phyloP scores from a whole-genome alignment of 2,329 filamentous ascomycete genomes.

The Aureobasidium pullulans region DNA sequence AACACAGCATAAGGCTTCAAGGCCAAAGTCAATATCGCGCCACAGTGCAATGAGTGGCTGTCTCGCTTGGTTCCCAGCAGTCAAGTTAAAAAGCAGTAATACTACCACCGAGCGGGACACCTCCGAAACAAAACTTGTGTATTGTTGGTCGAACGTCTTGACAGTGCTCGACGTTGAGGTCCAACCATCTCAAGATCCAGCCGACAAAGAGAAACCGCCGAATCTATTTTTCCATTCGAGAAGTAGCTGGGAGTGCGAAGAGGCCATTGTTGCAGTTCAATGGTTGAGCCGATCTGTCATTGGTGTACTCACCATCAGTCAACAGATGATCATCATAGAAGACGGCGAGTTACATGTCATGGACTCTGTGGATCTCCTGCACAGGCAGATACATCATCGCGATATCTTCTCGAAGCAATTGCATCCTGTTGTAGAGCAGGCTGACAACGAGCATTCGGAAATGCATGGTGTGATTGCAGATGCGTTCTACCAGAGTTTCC shows the following conservation, averaged over 20 bases:
- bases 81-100: conserved; percentile 75
- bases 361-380: conserved; percentile 85
- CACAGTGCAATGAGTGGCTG: conserved; percentile 92
- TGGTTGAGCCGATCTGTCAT: conserved; percentile 94
- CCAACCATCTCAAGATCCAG: conserved; percentile 45
- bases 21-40: conserved; percentile 82
- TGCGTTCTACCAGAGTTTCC: conserved; percentile 97
- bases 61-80: conserved; percentile 93
- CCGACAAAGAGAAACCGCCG: conserved; percentile 69
- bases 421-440: conserved; percentile 73
- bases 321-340: conserved; percentile 85
- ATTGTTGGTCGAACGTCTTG: conserved; percentile 98
- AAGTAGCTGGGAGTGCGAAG: conserved; percentile 86
- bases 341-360: conserved; percentile 84
- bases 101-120: conserved; percentile 40
- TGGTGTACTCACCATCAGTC: conserved; percentile 86
- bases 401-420: conserved; percentile 88
- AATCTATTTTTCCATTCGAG: conserved; percentile 72
- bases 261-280: conserved; percentile 91
- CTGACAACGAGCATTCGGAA: conserved; percentile 77
- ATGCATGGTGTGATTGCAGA: conserved; percentile 96
- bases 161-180: conserved; percentile 87
- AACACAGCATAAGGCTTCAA: conserved; percentile 87
- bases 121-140: conserved; percentile 81
- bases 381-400: conserved; percentile 85